Conservation (phyloP, 148 eudicot species). For the Rheum nobile region DNA sequence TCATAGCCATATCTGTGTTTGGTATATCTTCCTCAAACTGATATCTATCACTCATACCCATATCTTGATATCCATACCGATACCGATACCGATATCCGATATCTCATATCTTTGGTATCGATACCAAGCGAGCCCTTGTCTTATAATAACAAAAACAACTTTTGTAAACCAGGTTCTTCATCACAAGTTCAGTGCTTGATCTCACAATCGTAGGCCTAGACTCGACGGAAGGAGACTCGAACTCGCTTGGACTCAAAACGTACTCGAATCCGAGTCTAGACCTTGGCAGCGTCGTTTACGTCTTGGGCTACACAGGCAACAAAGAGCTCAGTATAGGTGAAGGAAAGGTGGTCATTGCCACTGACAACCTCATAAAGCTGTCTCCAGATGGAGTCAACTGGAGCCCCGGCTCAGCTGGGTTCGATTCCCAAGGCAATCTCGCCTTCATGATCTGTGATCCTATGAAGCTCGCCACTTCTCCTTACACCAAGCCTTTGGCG, state of each 20-base stretch:
- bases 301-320: constrained; percentile 51
- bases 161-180: constrained; percentile 51
- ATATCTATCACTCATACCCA: too few species aligned
- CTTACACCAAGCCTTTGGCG: constrained; percentile 49
- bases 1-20: too few species aligned
- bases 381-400: constrained; percentile 60
- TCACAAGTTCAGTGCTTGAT: constrained; percentile 93
- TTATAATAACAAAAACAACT: too few species aligned
- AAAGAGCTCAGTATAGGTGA: constrained; percentile 62
- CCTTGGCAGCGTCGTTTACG: constrained; percentile 61
- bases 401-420: constrained; percentile 97
- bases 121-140: too few species aligned
- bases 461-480: constrained; percentile 89
- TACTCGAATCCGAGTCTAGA: constrained; percentile 64
- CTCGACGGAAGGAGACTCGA: constrained; percentile 61
- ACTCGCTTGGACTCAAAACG: constrained; percentile 42
- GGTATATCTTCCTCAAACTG: too few species aligned
- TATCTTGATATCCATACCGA: too few species aligned
- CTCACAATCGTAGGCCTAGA: constrained; percentile 87
- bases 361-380: constrained; percentile 89
- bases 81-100: too few species aligned
- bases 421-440: constrained; percentile 81
- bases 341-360: constrained; percentile 90
- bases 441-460: constrained; percentile 97
- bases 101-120: too few species aligned